These are phyloP conservation scores for Zasmidium citrigriseum DNA, from an alignment of 2,329 filamentous ascomycete genomes.

Conservation along the genomic window DNA sequence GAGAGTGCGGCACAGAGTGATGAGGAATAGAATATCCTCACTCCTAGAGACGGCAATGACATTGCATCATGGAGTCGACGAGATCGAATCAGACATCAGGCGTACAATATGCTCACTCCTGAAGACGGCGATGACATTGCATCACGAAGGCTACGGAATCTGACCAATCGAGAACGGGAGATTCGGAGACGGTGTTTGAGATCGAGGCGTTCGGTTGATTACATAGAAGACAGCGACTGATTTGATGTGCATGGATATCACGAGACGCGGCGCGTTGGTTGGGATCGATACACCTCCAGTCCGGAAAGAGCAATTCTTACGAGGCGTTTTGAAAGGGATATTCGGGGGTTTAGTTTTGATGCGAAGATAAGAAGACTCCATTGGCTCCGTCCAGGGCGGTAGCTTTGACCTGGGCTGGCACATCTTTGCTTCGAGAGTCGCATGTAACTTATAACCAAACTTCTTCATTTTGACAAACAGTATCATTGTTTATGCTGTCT, in stretches of 20 bases:
- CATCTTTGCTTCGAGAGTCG: neutral
- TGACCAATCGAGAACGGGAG: too few relatives aligned
- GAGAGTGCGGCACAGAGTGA: slow-evolving; percentile 54
- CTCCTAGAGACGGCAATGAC: neutral
- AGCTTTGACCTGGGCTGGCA: neutral
- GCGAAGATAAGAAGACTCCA: neutral
- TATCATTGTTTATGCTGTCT: too few relatives aligned
- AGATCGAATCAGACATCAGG: too few relatives aligned
- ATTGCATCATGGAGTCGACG: too few relatives aligned
- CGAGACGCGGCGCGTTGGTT: neutral
- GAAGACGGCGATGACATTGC: too few relatives aligned
- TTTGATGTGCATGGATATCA: neutral
- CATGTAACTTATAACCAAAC: too few relatives aligned
- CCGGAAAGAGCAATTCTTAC: neutral
- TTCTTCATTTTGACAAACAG: too few relatives aligned
- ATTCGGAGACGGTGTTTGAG: neutral
- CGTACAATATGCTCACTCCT: too few relatives aligned
- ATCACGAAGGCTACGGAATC: too few relatives aligned
- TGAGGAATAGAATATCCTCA: slow-evolving; percentile 46
- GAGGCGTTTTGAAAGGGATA: neutral
- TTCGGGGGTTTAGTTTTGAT: neutral
- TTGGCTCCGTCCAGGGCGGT: neutral
- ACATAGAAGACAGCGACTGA: neutral
- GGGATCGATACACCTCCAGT: neutral
- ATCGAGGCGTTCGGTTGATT: neutral